These are phyloP conservation scores for Prosopis cineraria DNA, from an alignment of 306 rosid genomes.

Conservation along the genomic window DNA sequence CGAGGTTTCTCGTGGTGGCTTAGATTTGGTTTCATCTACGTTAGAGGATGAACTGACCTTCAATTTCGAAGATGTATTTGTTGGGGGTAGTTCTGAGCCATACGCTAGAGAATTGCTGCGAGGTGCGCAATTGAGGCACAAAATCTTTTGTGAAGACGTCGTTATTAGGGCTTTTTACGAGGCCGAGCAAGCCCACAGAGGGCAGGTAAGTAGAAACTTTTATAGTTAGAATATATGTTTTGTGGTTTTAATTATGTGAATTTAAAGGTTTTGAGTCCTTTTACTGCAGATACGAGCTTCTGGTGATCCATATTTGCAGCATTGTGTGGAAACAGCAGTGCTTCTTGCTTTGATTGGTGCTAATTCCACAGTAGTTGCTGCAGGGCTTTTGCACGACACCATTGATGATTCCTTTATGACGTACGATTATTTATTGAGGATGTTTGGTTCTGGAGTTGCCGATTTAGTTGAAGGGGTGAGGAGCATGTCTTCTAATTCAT, in stretches of 20 bases:
- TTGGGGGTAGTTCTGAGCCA: slow-evolving; percentile 58
- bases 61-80: slow-evolving; percentile 68
- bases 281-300: slow-evolving; percentile 77
- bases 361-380: slow-evolving; percentile 89
- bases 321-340: slow-evolving; percentile 95
- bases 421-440: slow-evolving; percentile 64
- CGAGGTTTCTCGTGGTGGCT: slow-evolving; percentile 37
- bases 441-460: slow-evolving; percentile 82
- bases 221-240: not conserved
- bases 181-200: slow-evolving; percentile 95
- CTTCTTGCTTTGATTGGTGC: slow-evolving; percentile 90
- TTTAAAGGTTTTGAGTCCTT: slow-evolving; percentile 27
- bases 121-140: slow-evolving; percentile 77
- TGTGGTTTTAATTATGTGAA: slow-evolving; percentile 10
- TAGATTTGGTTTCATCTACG: slow-evolving; percentile 44
- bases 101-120: slow-evolving; percentile 72
- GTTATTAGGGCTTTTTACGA: slow-evolving; percentile 87
- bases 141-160: slow-evolving; percentile 76
- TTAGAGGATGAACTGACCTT: slow-evolving; percentile 81
- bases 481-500: slow-evolving; percentile 28
- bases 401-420: slow-evolving; percentile 83
- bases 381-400: slow-evolving; percentile 96
- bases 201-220: slow-evolving; percentile 64
- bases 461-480: slow-evolving; percentile 96
- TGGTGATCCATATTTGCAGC: slow-evolving; percentile 94